Percentiles rank a stretch among this genome's conserved stretches.
Conservation (phyloP, 495 filamentous ascomycete species). For the Echria macrotheca region DNA sequence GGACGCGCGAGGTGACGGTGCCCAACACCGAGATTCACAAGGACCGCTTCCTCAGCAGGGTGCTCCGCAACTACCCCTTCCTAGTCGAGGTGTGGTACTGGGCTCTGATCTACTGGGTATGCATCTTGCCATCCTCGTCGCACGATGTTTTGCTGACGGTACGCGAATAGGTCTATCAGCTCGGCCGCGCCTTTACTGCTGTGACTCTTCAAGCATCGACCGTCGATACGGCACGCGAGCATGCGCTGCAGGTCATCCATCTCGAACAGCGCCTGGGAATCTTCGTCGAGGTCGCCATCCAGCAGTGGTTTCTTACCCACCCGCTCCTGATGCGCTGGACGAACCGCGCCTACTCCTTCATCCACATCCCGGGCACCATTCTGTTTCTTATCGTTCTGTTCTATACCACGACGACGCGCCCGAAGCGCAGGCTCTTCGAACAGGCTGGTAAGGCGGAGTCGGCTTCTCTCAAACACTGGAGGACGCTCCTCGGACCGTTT, state of each 20-base stretch:
- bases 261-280: conserved; percentile 60
- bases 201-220: conserved; percentile 54
- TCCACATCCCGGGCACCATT: conserved; percentile 77
- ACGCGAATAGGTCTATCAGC: conserved; percentile 25
- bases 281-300: conserved; percentile 56
- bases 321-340: conserved; percentile 28
- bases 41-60: conserved; percentile 32
- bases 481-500: conserved; percentile 38
- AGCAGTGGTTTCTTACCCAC: conserved; percentile 46
- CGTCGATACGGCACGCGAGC: conserved; percentile 33
- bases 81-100: conserved; percentile 79
- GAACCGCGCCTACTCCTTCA: conserved; percentile 72
- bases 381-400: conserved; percentile 61
- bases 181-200: conserved; percentile 46
- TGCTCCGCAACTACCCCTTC: conserved; percentile 67
- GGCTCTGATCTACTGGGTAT: conserved; percentile 64
- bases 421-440: conserved; percentile 33
- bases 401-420: conserved; percentile 55
- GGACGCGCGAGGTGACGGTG: conserved; percentile 22
- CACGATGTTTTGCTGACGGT: background rate
- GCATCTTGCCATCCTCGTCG: conserved; percentile 31
- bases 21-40: conserved; percentile 26
- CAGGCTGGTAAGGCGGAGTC: conserved; percentile 22
- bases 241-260: conserved; percentile 55
- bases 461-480: conserved; percentile 33